Base-by-base conservation (phyloP, 108 stramenopile genomes). In the Nannochloropsis granulata region DNA sequence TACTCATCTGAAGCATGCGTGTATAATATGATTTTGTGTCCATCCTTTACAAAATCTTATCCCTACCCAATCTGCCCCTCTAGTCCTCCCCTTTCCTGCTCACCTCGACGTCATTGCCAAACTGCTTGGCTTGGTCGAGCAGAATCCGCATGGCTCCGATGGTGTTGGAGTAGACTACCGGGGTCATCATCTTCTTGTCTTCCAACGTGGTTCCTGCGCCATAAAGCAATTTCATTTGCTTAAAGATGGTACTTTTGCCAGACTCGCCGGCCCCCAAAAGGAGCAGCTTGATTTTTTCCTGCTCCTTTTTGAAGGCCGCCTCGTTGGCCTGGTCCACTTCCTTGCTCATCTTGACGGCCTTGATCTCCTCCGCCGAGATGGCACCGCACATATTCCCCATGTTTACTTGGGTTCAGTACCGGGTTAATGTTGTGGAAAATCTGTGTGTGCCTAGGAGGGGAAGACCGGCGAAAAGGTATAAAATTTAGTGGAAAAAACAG, bases 191-290 rank as follows among this genome's bases (percentile, higher is more conserved):
- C 42, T 85, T 84, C 43, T 85, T 89, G 82, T 92, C 91, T 12
- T 90, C 90, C 10, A 84, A 43, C 3, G 91, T 88, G 10, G 88
- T 45, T 10, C 25, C 79, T 24, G 85, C 88, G 23, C 90, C 90
- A 83, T 90, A 91, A 12, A 92, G 88, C 23, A 92, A 86, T 82
- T 91, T 91, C 90, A 91, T 91, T 84, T 98, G 96, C 90, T 98
- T 99, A 81, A 98, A 95, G 44, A 98, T 96, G 12, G 98, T 99
- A 44, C 94, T 95, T 90, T 99, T 99, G 42, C 98, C 98, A 71
- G 96, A 97, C 89, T 99, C 97, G 34, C 97, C 98, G 13, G 98
- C 97, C 13, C 98, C 98, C 19, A 99, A 90, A 78, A 99, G 88
- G n/a, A 99, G 90, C 82, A 99, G 92, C 92, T 99, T 99, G 84